Conservation (phyloP, 345 rosid genomes). For the Populus pruinosa region DNA sequence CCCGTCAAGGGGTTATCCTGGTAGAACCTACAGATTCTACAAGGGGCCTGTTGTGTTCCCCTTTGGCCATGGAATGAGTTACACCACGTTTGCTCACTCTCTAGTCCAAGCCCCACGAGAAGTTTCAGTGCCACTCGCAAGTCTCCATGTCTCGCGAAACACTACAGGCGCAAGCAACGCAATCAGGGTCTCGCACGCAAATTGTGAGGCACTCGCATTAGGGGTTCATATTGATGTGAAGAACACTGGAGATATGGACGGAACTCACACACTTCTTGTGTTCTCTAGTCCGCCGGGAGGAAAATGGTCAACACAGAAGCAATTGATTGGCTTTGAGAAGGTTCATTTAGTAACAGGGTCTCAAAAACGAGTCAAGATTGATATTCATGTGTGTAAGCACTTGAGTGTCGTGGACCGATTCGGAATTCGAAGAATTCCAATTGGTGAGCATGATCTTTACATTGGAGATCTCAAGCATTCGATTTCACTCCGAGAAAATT, state of each 20-base stretch:
- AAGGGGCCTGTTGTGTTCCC: constrained; percentile 87
- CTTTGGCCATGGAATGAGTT: constrained; percentile 76
- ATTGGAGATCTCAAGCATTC: constrained; percentile 86
- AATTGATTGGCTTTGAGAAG: constrained; percentile 65
- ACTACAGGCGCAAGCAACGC: constrained; percentile 36
- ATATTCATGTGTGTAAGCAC: constrained; percentile 70
- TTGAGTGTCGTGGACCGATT: constrained; percentile 66
- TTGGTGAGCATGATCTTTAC: constrained; percentile 66
- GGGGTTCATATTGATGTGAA: constrained; percentile 53
- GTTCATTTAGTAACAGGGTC: constrained; percentile 61
- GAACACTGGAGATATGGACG: constrained; percentile 68
- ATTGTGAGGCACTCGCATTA: constrained; percentile 45
- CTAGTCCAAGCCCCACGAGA: constrained; percentile 43
- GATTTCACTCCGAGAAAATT: constrained; percentile 52
- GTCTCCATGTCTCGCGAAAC: constrained; percentile 29
- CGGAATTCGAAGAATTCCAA: constrained; percentile 84
- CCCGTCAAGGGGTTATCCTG: constrained; percentile 26
- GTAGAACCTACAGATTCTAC: constrained; percentile 58
- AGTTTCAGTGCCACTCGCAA: constrained; percentile 39
- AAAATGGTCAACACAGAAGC: constrained; percentile 50
- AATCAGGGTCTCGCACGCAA: constrained; percentile 48
- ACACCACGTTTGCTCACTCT: constrained; percentile 47
- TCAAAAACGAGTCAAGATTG: constrained; percentile 38
- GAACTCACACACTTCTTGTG: constrained; percentile 71
- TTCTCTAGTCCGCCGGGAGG: constrained; percentile 54